phyloP scores from a whole-genome alignment of 495 filamentous ascomycete genomes.

The Venustampulla echinocandica region DNA sequence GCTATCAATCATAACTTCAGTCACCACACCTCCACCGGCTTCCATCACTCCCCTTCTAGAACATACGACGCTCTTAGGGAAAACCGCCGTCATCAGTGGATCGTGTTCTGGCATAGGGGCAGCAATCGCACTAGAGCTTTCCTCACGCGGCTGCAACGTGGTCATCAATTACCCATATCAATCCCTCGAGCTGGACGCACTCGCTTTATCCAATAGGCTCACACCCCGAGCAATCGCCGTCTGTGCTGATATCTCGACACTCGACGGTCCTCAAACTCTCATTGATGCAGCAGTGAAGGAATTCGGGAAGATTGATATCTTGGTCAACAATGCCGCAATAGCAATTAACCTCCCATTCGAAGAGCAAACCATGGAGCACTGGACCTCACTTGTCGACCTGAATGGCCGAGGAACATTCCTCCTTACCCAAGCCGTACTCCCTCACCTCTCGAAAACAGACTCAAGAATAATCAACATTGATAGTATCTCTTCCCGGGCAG shows the following conservation, averaged over 20 bases:
- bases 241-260: conserved; percentile 37
- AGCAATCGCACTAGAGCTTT: conserved; percentile 14
- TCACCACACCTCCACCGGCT: too few relatives aligned
- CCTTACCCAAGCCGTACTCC: conserved; percentile 27
- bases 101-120: conserved; percentile 13
- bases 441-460: conserved; percentile 23
- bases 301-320: conserved; percentile 28
- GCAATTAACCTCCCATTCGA: conserved; percentile 31
- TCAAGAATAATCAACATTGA: conserved; percentile 26
- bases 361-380: conserved; percentile 31
- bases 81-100: conserved; percentile 15
- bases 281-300: conserved; percentile 21
- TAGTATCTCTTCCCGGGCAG: conserved; percentile 15
- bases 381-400: conserved; percentile 31
- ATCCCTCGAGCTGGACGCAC: conserved; percentile 22
- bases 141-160: conserved; percentile 4
- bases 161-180: conserved; percentile 18
- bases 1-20: too few relatives aligned
- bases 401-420: conserved; percentile 32
- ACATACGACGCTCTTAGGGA: conserved; percentile 8
- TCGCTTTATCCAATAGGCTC: conserved; percentile 6
- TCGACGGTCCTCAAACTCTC: conserved; percentile 27
- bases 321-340: conserved; percentile 33
- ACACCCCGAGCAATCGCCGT: conserved; percentile 18
- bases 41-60: too few relatives aligned